These are phyloP conservation scores for Tieghemostelium lacteum DNA, from an alignment of 78 protist genomes.

Conservation along the genomic window DNA sequence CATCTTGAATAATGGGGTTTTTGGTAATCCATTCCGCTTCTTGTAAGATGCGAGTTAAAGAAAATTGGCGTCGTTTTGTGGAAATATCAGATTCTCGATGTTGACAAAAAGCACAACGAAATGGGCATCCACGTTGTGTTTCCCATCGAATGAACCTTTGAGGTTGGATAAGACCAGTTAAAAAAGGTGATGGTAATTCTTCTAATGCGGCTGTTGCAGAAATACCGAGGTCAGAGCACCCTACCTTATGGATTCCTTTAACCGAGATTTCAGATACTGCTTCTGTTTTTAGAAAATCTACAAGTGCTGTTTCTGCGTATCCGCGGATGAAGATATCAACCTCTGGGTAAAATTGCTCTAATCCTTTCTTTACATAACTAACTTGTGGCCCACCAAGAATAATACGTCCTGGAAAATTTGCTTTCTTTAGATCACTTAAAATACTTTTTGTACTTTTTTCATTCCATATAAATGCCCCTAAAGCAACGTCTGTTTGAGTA, in stretches of 20 bases:
- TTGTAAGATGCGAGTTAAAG: background rate
- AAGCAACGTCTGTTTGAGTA: background rate
- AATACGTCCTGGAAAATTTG: background rate
- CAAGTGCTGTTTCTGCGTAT: slow-evolving; percentile 5
- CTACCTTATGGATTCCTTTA: slow-evolving; percentile 4
- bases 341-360: slow-evolving; percentile 2
- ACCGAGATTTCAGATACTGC: no score
- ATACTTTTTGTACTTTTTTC: background rate
- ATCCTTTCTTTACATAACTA: background rate
- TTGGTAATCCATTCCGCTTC: background rate
- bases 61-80: background rate
- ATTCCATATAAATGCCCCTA: slow-evolving; percentile 15
- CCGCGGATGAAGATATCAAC: slow-evolving; percentile 21
- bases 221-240: background rate
- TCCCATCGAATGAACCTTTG: slow-evolving; percentile 26
- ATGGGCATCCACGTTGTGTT: slow-evolving; percentile 31
- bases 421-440: background rate
- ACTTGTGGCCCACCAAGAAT: slow-evolving; percentile 22
- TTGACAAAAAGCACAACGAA: slow-evolving; percentile 25
- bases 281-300: background rate
- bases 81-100: slow-evolving; percentile 9
- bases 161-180: background rate
- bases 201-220: background rate
- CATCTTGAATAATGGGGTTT: background rate
- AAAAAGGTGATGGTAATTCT: background rate